Percentiles rank a stretch among this genome's conserved stretches.
These are phyloP conservation scores for Malassezia caprae DNA, from an alignment of 1,284 basidiomycete genomes.

Conservation along the genomic window DNA sequence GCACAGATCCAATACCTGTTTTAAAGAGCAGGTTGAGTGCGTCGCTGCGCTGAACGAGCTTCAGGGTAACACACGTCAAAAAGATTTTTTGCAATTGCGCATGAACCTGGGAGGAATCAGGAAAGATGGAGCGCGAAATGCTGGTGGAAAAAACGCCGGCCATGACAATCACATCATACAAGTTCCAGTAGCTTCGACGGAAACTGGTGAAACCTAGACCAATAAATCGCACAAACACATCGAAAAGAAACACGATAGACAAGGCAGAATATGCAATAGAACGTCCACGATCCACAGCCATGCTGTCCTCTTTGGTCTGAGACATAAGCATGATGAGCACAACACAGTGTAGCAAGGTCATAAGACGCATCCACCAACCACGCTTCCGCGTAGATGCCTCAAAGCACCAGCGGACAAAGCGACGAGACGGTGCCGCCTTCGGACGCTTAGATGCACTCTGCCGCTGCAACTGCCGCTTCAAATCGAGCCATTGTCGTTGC, in stretches of 20 bases:
- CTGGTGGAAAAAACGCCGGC: slow-evolving; percentile 75
- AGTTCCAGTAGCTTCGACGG: slow-evolving; percentile 69
- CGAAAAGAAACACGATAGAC: slow-evolving; percentile 65
- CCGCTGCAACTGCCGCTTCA: slow-evolving; percentile 75
- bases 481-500: slow-evolving; percentile 91
- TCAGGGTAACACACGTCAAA: slow-evolving; percentile 82
- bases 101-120: slow-evolving; percentile 28
- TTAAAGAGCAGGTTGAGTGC: slow-evolving; percentile 92
- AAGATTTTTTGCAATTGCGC: slow-evolving; percentile 84
- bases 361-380: slow-evolving; percentile 79
- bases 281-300: slow-evolving; percentile 57
- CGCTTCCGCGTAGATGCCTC: slow-evolving; percentile 80
- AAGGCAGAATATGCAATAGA: slow-evolving; percentile 70
- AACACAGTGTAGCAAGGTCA: slow-evolving; percentile 72
- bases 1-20: slow-evolving; percentile 78
- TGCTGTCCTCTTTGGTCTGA: slow-evolving; percentile 61
- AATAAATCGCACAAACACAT: slow-evolving; percentile 66
- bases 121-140: slow-evolving; percentile 51
- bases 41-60: slow-evolving; percentile 80
- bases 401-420: slow-evolving; percentile 74
- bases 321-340: slow-evolving; percentile 82
- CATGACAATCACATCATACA: slow-evolving; percentile 78
- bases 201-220: slow-evolving; percentile 80
- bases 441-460: slow-evolving; percentile 79
- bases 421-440: slow-evolving; percentile 55